These are phyloP conservation scores for Aphanomyces euteiches DNA, from an alignment of 352 stramenopile genomes.

Conservation along the genomic window DNA sequence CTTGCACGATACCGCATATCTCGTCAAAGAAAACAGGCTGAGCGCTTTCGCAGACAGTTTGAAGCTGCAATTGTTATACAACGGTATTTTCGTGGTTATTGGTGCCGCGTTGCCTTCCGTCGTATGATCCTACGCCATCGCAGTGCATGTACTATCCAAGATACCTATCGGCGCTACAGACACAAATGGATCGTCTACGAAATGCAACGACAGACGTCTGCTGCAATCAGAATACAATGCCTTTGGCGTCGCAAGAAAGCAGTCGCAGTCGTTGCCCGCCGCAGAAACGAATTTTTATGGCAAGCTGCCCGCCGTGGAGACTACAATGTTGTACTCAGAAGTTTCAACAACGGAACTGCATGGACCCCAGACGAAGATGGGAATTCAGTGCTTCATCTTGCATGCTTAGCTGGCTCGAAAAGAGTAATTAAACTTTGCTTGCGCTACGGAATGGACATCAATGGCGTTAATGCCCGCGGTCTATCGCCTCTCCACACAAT, in stretches of 20 bases:
- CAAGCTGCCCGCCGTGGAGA: conserved; percentile 66
- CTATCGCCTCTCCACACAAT: conserved; percentile 74
- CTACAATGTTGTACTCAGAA: conserved; percentile 59
- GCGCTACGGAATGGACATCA: conserved; percentile 68
- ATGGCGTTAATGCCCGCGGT: conserved; percentile 47
- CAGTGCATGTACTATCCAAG: conserved; percentile 56
- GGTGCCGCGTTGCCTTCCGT: conserved; percentile 50
- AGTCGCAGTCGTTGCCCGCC: conserved; percentile 36
- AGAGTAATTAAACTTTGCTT: conserved; percentile 80
- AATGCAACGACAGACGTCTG: conserved; percentile 42
- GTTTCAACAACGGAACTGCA: conserved; percentile 49
- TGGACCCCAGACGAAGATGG: conserved; percentile 53
- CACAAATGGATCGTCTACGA: conserved; percentile 40
- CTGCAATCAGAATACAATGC: conserved; percentile 51
- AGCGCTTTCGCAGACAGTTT: conserved; percentile 37
- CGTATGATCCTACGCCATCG: conserved; percentile 39
- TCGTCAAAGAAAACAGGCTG: conserved; percentile 43
- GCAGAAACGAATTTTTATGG: conserved; percentile 57
- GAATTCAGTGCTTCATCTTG: conserved; percentile 71
- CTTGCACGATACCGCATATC: conserved; percentile 26
- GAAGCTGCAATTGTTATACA: conserved; percentile 59
- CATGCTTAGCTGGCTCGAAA: conserved; percentile 61
- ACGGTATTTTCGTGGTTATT: conserved; percentile 54
- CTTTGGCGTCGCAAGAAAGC: conserved; percentile 52
- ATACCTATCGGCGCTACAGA: conserved; percentile 46